phyloP scores from a whole-genome alignment of 495 filamentous ascomycete genomes.

The Lasiosphaeria ovina region DNA sequence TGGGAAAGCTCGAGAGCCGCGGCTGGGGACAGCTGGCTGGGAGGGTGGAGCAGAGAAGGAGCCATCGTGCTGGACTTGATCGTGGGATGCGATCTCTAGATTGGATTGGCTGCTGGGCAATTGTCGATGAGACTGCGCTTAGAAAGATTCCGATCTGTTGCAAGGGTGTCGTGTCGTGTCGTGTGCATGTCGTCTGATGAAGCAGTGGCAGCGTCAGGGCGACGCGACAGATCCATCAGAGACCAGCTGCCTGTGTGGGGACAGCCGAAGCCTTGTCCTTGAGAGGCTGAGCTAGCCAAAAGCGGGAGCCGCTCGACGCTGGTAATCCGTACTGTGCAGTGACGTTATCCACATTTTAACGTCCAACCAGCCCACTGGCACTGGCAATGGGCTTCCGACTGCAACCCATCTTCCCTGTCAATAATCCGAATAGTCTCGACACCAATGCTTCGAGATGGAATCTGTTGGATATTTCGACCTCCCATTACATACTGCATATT shows the following conservation, averaged over 20 bases:
- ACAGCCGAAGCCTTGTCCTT: neutral
- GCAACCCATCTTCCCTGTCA: no score
- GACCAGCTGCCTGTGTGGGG: neutral
- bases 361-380: no score
- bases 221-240: no score
- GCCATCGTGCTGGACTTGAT: conserved; percentile 36
- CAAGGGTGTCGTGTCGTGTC: no score
- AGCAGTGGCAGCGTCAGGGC: no score
- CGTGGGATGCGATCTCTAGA: neutral
- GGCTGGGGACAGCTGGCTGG: conserved; percentile 46
- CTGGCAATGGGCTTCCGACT: no score
- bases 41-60: conserved; percentile 49
- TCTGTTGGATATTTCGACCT: no score
- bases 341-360: neutral
- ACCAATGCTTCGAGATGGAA: no score
- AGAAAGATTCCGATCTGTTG: neutral
- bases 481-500: no score
- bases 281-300: neutral
- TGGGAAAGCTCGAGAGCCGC: conserved; percentile 70
- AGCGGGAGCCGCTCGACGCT: neutral
- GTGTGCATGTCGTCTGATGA: no score
- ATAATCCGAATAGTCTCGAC: no score
- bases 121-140: neutral
- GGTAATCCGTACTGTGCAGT: conserved; percentile 3
- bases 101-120: neutral